Percentiles rank a stretch among this genome's conserved stretches.
Conservation (phyloP, 75 land plant genomes). For the Sequoiadendron giganteum region DNA sequence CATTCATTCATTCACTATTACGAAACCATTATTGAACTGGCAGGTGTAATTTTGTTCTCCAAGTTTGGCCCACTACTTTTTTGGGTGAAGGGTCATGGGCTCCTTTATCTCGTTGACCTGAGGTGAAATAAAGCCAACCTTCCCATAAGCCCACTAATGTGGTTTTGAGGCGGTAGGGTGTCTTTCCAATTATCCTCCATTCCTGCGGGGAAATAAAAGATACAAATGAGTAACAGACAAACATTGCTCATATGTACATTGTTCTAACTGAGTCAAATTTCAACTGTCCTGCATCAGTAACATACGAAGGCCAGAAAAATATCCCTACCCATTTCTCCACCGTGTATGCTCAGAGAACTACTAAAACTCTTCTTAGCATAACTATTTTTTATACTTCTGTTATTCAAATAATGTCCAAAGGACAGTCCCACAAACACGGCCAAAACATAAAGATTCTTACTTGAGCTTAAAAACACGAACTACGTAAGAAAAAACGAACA, state of each 20-base stretch:
- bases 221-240: not conserved
- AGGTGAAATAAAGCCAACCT: constrained; percentile 41
- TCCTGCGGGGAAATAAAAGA: constrained; percentile 7
- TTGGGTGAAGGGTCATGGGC: constrained; percentile 28
- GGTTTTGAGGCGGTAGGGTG: constrained; percentile 37
- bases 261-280: not conserved
- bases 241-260: not conserved
- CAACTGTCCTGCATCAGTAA: not conserved
- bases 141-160: constrained; percentile 29
- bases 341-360: not conserved
- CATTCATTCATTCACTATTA: too few relatives aligned
- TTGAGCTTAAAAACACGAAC: not conserved
- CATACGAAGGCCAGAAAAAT: not conserved
- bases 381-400: not conserved
- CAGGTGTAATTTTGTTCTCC: constrained; percentile 27
- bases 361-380: not conserved
- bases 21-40: not conserved
- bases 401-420: not conserved
- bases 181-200: constrained; percentile 27
- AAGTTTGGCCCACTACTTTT: constrained; percentile 30
- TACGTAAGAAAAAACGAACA: not conserved
- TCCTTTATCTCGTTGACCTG: constrained; percentile 40
- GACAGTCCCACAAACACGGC: not conserved
- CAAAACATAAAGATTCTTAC: not conserved
- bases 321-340: not conserved